Base-by-base conservation (phyloP, 2,329 filamentous ascomycete genomes). In the Calycina herbarum region DNA sequence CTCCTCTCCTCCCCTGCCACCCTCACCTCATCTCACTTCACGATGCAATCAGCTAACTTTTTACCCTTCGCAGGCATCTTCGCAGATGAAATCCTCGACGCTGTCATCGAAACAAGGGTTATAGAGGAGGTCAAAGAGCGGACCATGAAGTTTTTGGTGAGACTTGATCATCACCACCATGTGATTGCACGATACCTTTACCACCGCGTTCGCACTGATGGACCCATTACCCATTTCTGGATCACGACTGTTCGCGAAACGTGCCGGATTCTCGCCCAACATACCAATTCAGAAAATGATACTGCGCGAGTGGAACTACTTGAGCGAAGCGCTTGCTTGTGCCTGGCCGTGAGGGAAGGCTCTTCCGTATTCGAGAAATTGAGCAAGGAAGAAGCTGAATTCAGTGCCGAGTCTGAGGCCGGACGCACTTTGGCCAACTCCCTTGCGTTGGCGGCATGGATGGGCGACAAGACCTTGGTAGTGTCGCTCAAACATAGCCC, bases 151-250 rank as follows among this genome's bases (percentile, higher is more conserved):
- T 10, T 40, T 40, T 5, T 15, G 8, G 3, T 17, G 13, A 27
- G 56, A 35, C n/a, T 57, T 27, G 13, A 17, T 20, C 24, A 57
- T 24, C 56, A 57, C 56, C 13, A 57, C 56, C 6, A 33, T 57
- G 56, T 57, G 27, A 57, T 57, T 29, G 56, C 56, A 27, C 56
- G 56, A 33, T 57, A 57, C 27, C 56, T 57, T 35, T 57, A 57
- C 27, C 56, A 57, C 27, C 56, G 56, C 6, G 56, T 33, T 57
- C 24, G 56, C 11, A 57, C 56, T 15, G 56, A 57, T 31, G 56
- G 27, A 13, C 31, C 56, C 13, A 27, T 33, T 35, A 33, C 56
- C 56, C 56, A 57, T 57, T n/a, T 7, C 11, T 57, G 56, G 56
- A 57, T 57, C 15, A 17, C 13, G 27, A 57, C 56, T 33, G 33